Evolutionary conservation across 1,139 yeast genomes (phyloP).

Genomic region (Entelexis paramagnoliae): DNA sequence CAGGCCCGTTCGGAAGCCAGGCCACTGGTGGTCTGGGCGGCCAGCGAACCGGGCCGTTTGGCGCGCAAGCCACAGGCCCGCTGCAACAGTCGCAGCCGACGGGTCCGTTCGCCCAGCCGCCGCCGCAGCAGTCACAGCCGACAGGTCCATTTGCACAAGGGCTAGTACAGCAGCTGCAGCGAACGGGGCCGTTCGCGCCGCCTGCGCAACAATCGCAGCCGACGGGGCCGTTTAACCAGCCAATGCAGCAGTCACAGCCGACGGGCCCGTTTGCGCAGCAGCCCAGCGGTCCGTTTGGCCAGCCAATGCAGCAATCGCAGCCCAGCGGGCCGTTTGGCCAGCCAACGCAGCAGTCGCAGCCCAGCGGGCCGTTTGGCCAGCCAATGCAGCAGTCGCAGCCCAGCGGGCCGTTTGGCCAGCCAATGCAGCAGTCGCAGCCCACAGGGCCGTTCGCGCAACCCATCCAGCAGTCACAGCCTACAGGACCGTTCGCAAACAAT

Average conservation of each 20-base stretch:
- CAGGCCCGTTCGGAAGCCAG: constrained; percentile 12
- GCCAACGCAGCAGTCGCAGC: neutral
- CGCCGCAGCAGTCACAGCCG: neutral
- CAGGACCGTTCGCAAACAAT: no score
- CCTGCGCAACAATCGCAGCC: constrained; percentile 17
- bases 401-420: constrained; percentile 11
- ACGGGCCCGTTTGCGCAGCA: constrained; percentile 16
- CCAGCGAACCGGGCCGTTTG: constrained; percentile 14
- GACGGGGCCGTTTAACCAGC: constrained; percentile 19
- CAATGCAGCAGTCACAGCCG: constrained; percentile 12
- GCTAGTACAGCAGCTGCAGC: constrained; percentile 8
- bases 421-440: constrained; percentile 8
- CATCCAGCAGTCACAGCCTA: no score
- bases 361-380: constrained; percentile 1
- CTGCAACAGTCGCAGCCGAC: constrained; percentile 16
- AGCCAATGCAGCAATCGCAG: constrained; percentile 5
- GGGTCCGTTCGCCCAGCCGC: constrained; percentile 12
- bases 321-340: constrained; percentile 18
- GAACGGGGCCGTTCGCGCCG: constrained; percentile 13
- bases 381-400: constrained; percentile 11
- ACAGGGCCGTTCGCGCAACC: constrained; percentile 21
- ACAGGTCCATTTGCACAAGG: constrained; percentile 2
- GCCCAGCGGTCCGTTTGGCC: constrained; percentile 19
- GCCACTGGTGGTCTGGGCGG: neutral
- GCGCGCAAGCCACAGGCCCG: constrained; percentile 11